A percentile compares a stretch with the other conserved stretches of the same genome.
phyloP scores from a whole-genome alignment of 306 rosid genomes.

The Luffa acutangula region DNA sequence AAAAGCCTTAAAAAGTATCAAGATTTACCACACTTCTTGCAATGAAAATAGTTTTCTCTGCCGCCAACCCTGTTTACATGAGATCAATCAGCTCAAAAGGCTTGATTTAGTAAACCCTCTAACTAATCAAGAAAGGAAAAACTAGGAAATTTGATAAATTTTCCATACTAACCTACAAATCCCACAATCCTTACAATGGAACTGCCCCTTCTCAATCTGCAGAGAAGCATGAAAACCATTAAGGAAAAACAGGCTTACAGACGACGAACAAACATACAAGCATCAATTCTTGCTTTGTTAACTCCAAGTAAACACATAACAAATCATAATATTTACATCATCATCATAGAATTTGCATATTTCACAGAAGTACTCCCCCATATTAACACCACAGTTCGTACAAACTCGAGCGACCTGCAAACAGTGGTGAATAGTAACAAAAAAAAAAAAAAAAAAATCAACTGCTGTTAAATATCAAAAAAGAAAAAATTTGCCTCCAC shows the following conservation, averaged over 20 bases:
- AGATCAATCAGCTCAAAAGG: slow-evolving; percentile 11
- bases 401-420: slow-evolving; percentile 73
- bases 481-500: not conserved
- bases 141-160: not conserved
- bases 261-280: not conserved
- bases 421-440: slow-evolving; percentile 2
- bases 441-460: not conserved
- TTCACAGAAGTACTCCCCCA: slow-evolving; percentile 92
- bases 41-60: slow-evolving; percentile 68
- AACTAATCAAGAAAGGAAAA: not conserved
- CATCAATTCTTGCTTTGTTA: not conserved
- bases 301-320: not conserved
- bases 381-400: slow-evolving; percentile 80
- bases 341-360: slow-evolving; percentile 91
- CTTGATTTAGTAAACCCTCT: slow-evolving; percentile 14
- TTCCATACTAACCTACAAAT: slow-evolving; percentile 64
- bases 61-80: slow-evolving; percentile 72
- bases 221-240: slow-evolving; percentile 8
- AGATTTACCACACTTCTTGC: slow-evolving; percentile 80
- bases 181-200: slow-evolving; percentile 95
- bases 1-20: slow-evolving; percentile 4
- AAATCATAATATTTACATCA: slow-evolving; percentile 41
- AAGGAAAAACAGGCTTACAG: not conserved
- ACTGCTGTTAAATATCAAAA: not conserved
- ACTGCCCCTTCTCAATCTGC: slow-evolving; percentile 64